Conservation (phyloP, 495 filamentous ascomycete species). For the Chaetomium fimeti region DNA sequence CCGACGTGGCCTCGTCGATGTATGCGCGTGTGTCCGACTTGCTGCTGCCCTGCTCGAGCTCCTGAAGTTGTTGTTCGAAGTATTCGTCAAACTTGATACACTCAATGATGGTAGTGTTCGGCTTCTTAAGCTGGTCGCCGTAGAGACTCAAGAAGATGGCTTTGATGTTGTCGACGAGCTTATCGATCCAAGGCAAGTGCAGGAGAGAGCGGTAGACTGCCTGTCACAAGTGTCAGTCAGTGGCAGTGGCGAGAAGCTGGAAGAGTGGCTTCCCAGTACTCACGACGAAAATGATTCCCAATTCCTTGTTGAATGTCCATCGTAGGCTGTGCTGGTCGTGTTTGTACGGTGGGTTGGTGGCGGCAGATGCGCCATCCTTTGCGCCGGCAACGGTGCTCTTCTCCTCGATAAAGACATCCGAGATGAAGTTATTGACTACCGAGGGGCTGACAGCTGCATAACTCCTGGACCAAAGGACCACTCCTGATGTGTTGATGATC, state of each 20-base stretch:
- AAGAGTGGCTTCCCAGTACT: conserved; percentile 32
- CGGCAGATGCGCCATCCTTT: conserved; percentile 56
- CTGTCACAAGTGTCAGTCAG: conserved; percentile 48
- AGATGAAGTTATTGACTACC: conserved; percentile 90
- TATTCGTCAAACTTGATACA: conserved; percentile 82
- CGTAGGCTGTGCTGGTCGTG: conserved; percentile 93
- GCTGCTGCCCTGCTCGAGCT: conserved; percentile 62
- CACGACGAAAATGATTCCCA: conserved; percentile 95
- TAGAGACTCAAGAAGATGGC: conserved; percentile 87
- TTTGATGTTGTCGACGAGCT: conserved; percentile 89
- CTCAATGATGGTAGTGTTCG: conserved; percentile 71
- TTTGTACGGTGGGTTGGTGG: conserved; percentile 70
- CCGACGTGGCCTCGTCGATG: conserved; percentile 43
- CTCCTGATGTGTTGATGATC: conserved; percentile 90
- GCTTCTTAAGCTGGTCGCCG: conserved; percentile 77
- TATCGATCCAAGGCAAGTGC: conserved; percentile 95
- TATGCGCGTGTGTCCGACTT: conserved; percentile 39
- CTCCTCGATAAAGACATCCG: conserved; percentile 96
- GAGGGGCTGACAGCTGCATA: conserved; percentile 76
- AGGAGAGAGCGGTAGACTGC: conserved; percentile 95
- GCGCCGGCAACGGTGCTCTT: conserved; percentile 60
- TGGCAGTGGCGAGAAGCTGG: too few relatives aligned
- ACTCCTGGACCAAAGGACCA: conserved; percentile 92
- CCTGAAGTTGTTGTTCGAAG: conserved; percentile 86
- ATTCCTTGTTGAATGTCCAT: conserved; percentile 87